These are phyloP conservation scores for Canavalia gladiata DNA, from an alignment of 306 rosid species.

Conservation along the genomic window DNA sequence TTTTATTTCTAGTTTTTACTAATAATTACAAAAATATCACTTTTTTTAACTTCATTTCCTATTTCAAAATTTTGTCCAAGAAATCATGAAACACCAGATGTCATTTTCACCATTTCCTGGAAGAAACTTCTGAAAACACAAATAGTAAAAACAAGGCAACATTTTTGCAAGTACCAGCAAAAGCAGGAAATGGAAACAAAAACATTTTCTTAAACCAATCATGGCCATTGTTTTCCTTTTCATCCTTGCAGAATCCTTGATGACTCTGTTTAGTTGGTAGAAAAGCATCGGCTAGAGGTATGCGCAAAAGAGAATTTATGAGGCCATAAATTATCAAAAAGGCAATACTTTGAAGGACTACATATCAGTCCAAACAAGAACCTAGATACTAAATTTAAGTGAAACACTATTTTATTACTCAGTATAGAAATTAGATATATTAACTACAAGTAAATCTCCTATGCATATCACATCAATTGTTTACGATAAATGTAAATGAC, in stretches of 20 bases:
- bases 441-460: background rate
- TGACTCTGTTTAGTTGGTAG: background rate
- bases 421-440: background rate
- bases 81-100: no score
- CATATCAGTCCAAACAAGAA: background rate
- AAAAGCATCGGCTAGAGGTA: background rate
- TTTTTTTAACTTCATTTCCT: no score
- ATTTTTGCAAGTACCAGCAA: no score
- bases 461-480: background rate
- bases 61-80: no score
- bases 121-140: no score
- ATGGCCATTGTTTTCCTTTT: background rate
- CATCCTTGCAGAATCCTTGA: slow-evolving; percentile 14
- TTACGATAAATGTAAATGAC: background rate
- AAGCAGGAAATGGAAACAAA: no score
- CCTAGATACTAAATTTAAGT: background rate
- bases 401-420: background rate
- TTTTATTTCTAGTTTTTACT: no score
- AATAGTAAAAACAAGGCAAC: no score
- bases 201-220: no score
- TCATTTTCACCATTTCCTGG: no score
- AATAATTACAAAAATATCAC: no score
- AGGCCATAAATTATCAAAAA: background rate
- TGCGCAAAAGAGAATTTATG: background rate
- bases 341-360: background rate